A percentile compares a stretch with the other conserved stretches of the same genome.
These are phyloP conservation scores for Saposhnikovia divaricata DNA, from an alignment of 129 eudicot genomes.

Conservation along the genomic window DNA sequence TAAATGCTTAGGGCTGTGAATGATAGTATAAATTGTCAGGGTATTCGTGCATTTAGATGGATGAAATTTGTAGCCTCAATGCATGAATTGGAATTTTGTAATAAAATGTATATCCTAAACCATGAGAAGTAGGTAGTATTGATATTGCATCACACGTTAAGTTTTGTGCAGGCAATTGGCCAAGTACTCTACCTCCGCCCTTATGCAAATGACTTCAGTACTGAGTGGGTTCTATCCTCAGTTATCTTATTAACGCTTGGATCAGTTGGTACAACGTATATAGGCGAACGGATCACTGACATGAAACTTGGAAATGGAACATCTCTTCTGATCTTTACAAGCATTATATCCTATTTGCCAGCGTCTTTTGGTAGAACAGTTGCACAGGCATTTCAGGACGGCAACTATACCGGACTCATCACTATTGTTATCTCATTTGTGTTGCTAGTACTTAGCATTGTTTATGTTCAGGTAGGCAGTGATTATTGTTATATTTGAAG, in stretches of 20 bases:
- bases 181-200: slow-evolving; percentile 92
- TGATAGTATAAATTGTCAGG: neutral
- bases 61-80: neutral
- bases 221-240: slow-evolving; percentile 83
- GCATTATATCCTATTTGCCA: slow-evolving; percentile 93
- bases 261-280: slow-evolving; percentile 70
- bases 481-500: neutral
- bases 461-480: slow-evolving; percentile 83
- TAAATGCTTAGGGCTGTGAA: neutral
- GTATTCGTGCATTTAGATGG: neutral
- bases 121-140: neutral
- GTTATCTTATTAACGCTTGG: slow-evolving; percentile 79
- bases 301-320: slow-evolving; percentile 97
- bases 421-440: slow-evolving; percentile 67
- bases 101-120: neutral
- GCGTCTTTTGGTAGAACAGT: slow-evolving; percentile 95
- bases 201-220: slow-evolving; percentile 88
- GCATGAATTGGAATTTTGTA: neutral
- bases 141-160: neutral
- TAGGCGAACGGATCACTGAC: slow-evolving; percentile 92
- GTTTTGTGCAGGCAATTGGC: slow-evolving; percentile 73
- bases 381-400: slow-evolving; percentile 84
- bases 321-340: slow-evolving; percentile 88
- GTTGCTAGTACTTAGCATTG: slow-evolving; percentile 85
- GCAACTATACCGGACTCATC: slow-evolving; percentile 71